Evolutionary conservation across 495 filamentous ascomycete genomes (phyloP).

Genomic region (Xylaria nigripes): DNA sequence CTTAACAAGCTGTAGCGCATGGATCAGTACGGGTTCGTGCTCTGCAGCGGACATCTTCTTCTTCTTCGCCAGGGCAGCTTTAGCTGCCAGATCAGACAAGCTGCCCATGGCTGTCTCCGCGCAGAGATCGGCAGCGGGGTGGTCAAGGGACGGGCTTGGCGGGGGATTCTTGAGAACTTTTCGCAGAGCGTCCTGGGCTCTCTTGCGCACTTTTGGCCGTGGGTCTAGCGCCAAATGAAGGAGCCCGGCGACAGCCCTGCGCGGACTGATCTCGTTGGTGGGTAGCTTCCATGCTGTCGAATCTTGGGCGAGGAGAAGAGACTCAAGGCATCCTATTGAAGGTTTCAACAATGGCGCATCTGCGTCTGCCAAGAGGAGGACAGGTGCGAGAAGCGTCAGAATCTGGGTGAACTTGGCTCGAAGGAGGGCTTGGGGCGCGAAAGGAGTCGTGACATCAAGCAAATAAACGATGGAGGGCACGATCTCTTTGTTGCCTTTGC

Average conservation of each 20-base stretch:
- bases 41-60: constrained; percentile 56
- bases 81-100: constrained; percentile 57
- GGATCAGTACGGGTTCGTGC: constrained; percentile 77
- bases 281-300: constrained; percentile 77
- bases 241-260: constrained; percentile 80
- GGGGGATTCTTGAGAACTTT: constrained; percentile 76
- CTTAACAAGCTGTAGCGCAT: constrained; percentile 85
- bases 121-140: constrained; percentile 92
- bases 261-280: constrained; percentile 75
- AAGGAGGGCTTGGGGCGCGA: constrained; percentile 74
- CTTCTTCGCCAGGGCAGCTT: constrained; percentile 52
- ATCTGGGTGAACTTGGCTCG: constrained; percentile 92
- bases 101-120: constrained; percentile 78
- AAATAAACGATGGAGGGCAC: constrained; percentile 89
- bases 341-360: constrained; percentile 80
- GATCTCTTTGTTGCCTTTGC: constrained; percentile 70
- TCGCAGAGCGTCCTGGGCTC: constrained; percentile 81
- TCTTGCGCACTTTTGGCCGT: constrained; percentile 88
- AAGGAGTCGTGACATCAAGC: constrained; percentile 79
- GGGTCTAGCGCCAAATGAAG: constrained; percentile 76
- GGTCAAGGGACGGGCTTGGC: constrained; percentile 82
- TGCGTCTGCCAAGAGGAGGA: constrained; percentile 67
- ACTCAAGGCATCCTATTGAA: constrained; percentile 89
- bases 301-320: constrained; percentile 81
- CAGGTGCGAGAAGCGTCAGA: constrained; percentile 73